Evolutionary conservation across 768 basidiomycete species (phyloP).

Genomic region (Leccinum boreale): DNA sequence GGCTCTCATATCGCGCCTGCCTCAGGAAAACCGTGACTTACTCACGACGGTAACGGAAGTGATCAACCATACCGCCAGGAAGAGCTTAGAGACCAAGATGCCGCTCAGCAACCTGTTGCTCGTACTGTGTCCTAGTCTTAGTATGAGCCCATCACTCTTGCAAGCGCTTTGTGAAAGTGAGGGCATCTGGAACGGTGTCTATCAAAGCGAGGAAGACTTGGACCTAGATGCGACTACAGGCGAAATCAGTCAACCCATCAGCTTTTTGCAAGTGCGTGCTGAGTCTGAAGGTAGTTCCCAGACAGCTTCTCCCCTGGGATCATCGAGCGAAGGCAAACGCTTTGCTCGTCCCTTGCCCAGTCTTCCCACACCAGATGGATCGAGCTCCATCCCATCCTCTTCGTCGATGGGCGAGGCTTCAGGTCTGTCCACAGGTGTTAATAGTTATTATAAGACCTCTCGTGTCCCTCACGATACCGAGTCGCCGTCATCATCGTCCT

Average conservation of each 20-base stretch:
- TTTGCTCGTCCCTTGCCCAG: slow-evolving; percentile 23
- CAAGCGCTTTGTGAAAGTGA: slow-evolving; percentile 70
- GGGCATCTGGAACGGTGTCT: slow-evolving; percentile 54
- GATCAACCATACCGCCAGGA: slow-evolving; percentile 68
- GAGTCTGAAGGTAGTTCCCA: background rate
- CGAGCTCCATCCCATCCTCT: slow-evolving; percentile 1
- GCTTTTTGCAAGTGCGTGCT: background rate
- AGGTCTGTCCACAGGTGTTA: background rate
- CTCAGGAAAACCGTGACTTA: slow-evolving; percentile 80
- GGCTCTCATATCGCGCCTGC: slow-evolving; percentile 64
- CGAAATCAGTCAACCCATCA: background rate
- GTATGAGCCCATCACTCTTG: slow-evolving; percentile 71
- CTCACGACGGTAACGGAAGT: slow-evolving; percentile 78
- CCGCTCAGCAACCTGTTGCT: slow-evolving; percentile 84
- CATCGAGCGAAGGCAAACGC: slow-evolving; percentile 14
- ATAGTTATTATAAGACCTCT: background rate
- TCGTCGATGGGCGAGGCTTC: slow-evolving; percentile 5
- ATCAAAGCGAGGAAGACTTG: slow-evolving; percentile 3
- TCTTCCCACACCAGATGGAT: slow-evolving; percentile 17
- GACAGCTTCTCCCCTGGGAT: background rate
- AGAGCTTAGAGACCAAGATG: slow-evolving; percentile 82
- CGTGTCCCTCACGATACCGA: slow-evolving; percentile 15
- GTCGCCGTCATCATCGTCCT: slow-evolving; percentile 23
- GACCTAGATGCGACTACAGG: slow-evolving; percentile 4
- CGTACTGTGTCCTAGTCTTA: slow-evolving; percentile 84